Evolutionary conservation across 768 basidiomycete species (phyloP), one percentile per base, ranked within the genome.

Genomic region (Mycena belliarum): DNA sequence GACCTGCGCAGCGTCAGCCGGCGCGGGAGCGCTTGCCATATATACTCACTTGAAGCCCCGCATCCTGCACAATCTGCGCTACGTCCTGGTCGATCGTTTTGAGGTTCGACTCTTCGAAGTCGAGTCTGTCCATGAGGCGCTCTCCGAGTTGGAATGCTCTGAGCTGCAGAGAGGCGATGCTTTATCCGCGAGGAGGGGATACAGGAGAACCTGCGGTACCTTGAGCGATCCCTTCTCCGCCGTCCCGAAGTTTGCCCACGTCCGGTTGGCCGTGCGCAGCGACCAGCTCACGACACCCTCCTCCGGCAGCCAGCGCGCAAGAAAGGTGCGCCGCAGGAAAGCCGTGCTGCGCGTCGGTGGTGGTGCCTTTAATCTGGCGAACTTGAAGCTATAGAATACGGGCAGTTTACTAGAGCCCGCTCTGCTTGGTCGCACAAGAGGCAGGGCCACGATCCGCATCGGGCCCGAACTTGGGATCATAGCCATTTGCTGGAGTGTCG

Each of bases 91-190:
- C 82, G 16, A 84, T 58, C 5, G 73, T 71, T 65, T 79, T 79
- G 54, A 83, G 74, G 18, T 79, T 78, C 32, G 79, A 69, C 63
- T 83, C 82, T 61, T 83, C 83, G 32, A 83, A 83, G 46, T 82
- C 82, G 46, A 82, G 71, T 45, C 71, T 73, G 63, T 82, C 77
- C 32, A 77, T 70, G 1, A 82, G 59, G n/a, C 76, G 72, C 72
- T 82, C 77, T n/a, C 82, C 82, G 48, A 78, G 73, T 42, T 70
- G 58, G 61, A 78, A 82, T 9, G 75, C 69, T 68, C 70, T 73
- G 38, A 74, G 67, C 82, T 83, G 47, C 14, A 26, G 12, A 21
- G 21, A 23, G 21, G 21, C 23, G 21, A 41, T n/a, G 15, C 29
- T 32, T 21, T 23, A 21, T 12, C 7, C 38, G 7, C 33, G 37